Base-by-base conservation (phyloP, 768 basidiomycete genomes). In the Lentinula edodes region DNA sequence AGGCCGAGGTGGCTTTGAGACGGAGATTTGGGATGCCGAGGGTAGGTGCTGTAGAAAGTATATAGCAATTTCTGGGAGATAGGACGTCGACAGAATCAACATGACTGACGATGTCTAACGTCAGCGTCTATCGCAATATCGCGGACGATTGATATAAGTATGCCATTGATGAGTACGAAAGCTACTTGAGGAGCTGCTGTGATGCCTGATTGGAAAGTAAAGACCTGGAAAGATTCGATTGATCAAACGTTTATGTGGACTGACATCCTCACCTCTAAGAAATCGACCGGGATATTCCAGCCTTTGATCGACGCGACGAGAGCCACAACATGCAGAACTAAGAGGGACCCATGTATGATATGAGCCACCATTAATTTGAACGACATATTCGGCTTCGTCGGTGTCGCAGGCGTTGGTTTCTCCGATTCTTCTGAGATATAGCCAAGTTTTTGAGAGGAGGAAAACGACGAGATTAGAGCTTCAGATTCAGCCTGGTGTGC, bases 1-100 rank as follows among this genome's bases (percentile, higher is more conserved):
- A 98, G 84, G 35, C 94, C 94, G 52, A 96, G 82, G 68, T 96
- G 89, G 63, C 45, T 52, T 60, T 36, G 8, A 63, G 46, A 32
- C 63, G 63, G 32, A 63, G 59, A 39, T 63, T 59, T n/a, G 61
- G 15, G 48, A 63, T 28, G 8, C 63, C 63, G 10, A 63, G 59
- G 8, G 59, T 61, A 32, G 59, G 54, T 8, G 63, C 63, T 63
- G 7, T 8, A 10, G 15, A 43, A 23, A 13, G 12, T 38, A 23
- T 28, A 28, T 2, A 28, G 28, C 28, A 28, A 4, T 39, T 6
- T 8, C 13, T 13, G 13, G 8, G 9, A 39, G 38, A 8, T 13
- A 39, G 7, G 38, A 39, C 13, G 38, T 8, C 38, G 6, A n/a
- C n/a, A n/a, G 16, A 43, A 6, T 43, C 6, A 41, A 41, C 7